Conservation (phyloP, 495 filamentous ascomycete genomes). For the Aspergillus sclerotiicarbonarius region DNA sequence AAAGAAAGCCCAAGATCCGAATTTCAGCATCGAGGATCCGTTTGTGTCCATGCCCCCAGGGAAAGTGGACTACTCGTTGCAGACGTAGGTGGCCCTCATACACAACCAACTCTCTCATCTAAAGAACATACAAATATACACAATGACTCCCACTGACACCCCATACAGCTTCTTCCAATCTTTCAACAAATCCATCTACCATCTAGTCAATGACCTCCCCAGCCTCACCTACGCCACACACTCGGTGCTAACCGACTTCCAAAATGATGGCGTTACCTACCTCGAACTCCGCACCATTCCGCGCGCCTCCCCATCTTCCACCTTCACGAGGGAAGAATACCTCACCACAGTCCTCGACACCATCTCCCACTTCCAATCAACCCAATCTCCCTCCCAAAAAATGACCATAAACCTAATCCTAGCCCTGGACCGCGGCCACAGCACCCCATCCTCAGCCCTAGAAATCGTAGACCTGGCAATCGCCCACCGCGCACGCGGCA, state of each 20-base stretch:
- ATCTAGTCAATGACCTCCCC: constrained; percentile 58
- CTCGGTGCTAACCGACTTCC: constrained; percentile 69
- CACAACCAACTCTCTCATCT: too few species aligned
- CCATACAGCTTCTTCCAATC: constrained; percentile 68
- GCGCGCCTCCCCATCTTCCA: constrained; percentile 50
- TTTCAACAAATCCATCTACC: constrained; percentile 77
- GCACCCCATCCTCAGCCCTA: constrained; percentile 53
- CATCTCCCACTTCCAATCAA: constrained; percentile 47
- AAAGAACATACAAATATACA: background rate
- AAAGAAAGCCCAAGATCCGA: constrained; percentile 51
- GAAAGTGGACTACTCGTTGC: constrained; percentile 68
- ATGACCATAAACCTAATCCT: constrained; percentile 68
- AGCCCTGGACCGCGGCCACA: constrained; percentile 66
- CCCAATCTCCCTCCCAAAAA: constrained; percentile 11
- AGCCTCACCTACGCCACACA: constrained; percentile 62
- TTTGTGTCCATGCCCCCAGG: constrained; percentile 63
- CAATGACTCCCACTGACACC: background rate
- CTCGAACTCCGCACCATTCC: constrained; percentile 83
- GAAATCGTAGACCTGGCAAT: constrained; percentile 63
- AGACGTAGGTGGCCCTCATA: constrained; percentile 55
- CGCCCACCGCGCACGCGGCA: constrained; percentile 49
- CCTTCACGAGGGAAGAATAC: constrained; percentile 61
- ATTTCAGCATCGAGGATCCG: constrained; percentile 61
- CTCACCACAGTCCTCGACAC: constrained; percentile 60
- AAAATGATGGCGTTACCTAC: constrained; percentile 70